Evolutionary conservation across 768 basidiomycete species (phyloP), one percentile per base, ranked within the genome.

Genomic region (Pisolithus microcarpus): DNA sequence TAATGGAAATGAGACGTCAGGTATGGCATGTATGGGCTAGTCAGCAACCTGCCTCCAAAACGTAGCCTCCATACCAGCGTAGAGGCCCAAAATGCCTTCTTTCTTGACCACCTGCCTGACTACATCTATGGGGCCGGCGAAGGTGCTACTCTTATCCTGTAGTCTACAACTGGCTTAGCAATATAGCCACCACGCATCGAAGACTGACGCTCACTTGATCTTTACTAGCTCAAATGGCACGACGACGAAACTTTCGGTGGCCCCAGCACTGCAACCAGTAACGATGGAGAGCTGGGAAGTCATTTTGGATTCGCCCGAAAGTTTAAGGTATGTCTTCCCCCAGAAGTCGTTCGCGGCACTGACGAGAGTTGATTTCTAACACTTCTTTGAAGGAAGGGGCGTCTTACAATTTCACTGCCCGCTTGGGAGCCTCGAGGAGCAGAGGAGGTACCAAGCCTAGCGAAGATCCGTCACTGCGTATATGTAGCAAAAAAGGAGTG

Each of bases 191-290:
- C 4, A 18, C 38, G 13, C 2, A 44, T 16, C 24, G 15, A 16
- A 7, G 24, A 38, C 4, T 10, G 15, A 38, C 42, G 38, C 58
- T 46, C 42, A 66, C 87, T 84, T 87, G 68, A 93, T 92, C 65
- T 93, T 92, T 49, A 93, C 90, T 21, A 92, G 81, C 68, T 99
- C 96, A 61, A 98, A 99, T 0, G 96, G 96, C 1, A 97, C 94
- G 39, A 98, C 89, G 30, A 92, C 85, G 61, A 97, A 82, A 57
- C 87, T 89, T 74, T 98, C 96, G 10, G 93, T 95, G 8, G 94
- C 96, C 53, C 96, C 96, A 15, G 96, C 96, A 45, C 81, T 84
- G 62, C 88, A 93, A 7, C 96, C 96, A 0, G 95, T 99, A 46
- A 91, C 53, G 58, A 94, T 78, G 3, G 93, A 90, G n/a, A 99